Conservation (phyloP, 208 protist genomes). For the Crithidia expoeki region DNA sequence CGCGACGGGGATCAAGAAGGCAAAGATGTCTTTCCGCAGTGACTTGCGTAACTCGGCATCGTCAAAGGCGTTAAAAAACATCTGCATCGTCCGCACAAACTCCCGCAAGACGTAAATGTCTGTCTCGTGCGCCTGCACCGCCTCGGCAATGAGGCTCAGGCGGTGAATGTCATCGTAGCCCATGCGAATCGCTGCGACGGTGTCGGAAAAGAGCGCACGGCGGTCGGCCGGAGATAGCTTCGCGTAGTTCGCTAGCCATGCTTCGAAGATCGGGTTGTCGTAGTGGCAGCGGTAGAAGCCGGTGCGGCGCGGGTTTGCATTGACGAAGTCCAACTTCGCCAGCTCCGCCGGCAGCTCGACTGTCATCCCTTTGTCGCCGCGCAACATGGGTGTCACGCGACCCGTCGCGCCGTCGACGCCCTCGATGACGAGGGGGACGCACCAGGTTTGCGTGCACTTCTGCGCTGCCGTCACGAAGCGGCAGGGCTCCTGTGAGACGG, state of each 20-base stretch:
- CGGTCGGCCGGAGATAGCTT: conserved; percentile 54
- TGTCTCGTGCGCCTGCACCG: conserved; percentile 51
- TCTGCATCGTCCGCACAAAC: conserved; percentile 42
- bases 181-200: conserved; percentile 69
- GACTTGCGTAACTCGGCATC: conserved; percentile 33
- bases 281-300: conserved; percentile 91
- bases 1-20: conserved; percentile 36
- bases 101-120: conserved; percentile 62
- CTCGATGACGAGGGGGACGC: conserved; percentile 72
- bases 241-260: conserved; percentile 51
- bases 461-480: conserved; percentile 46
- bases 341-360: conserved; percentile 46
- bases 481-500: conserved; percentile 60
- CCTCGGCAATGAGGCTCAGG: conserved; percentile 39
- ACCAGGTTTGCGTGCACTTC: conserved; percentile 53
- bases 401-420: conserved; percentile 32
- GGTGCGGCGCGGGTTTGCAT: conserved; percentile 69
- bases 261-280: conserved; percentile 63
- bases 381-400: conserved; percentile 58
- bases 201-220: conserved; percentile 76
- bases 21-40: conserved; percentile 34
- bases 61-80: conserved; percentile 48
- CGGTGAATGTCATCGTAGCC: conserved; percentile 71
- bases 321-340: conserved; percentile 43
- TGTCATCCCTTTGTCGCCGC: conserved; percentile 40